Evolutionary conservation across 225 moss, liverwort and hornwort genomes (phyloP).

Genomic region (Neckera pumila): DNA sequence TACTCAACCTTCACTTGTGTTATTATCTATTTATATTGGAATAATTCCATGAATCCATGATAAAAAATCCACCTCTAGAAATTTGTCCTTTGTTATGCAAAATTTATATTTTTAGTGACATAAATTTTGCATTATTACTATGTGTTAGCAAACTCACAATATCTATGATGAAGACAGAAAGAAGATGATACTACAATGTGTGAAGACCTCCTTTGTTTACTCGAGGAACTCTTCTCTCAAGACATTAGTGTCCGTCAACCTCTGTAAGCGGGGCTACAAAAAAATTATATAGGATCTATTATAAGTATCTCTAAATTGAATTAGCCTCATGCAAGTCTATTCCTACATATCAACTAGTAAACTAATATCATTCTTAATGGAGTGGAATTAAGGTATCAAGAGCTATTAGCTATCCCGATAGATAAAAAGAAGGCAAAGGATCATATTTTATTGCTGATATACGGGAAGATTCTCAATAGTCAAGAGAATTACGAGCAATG

Average conservation of each 20-base stretch:
- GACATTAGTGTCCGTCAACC: conserved; percentile 17
- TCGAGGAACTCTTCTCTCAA: conserved; percentile 27
- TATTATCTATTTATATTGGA: neutral
- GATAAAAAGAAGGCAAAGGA: conserved; percentile 20
- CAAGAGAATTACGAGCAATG: conserved; percentile 28
- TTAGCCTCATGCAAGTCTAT: neutral
- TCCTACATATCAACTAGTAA: neutral
- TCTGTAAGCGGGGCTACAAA: conserved; percentile 1
- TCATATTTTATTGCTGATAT: conserved; percentile 23
- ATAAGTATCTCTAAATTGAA: neutral
- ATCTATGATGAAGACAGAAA: neutral
- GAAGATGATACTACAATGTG: conserved; percentile 1
- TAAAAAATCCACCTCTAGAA: neutral
- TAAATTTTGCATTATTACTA: neutral
- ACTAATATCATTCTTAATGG: neutral
- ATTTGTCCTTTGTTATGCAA: neutral
- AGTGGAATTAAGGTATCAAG: conserved; percentile 26
- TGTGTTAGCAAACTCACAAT: neutral
- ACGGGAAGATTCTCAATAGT: conserved; percentile 12
- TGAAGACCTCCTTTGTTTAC: conserved; percentile 18
- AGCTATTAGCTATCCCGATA: conserved; percentile 5
- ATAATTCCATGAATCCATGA: neutral
- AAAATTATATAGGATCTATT: neutral
- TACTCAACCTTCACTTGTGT: neutral
- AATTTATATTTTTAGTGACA: neutral